Evolutionary conservation across 371 early-diverging fungal genomes (phyloP).

Genomic region (Furculomyces boomerangus): DNA sequence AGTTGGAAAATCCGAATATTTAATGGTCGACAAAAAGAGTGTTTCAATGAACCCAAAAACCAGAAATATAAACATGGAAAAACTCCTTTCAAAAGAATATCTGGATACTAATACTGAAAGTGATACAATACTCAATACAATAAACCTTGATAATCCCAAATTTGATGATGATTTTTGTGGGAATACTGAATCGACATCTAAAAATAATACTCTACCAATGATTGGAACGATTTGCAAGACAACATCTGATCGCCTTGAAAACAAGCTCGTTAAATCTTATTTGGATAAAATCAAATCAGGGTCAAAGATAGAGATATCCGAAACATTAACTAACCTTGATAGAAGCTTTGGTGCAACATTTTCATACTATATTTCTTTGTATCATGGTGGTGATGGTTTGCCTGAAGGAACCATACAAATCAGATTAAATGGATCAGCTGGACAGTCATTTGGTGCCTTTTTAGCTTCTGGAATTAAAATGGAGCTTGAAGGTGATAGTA

Average conservation of each 20-base stretch:
- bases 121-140: too few species aligned
- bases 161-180: too few species aligned
- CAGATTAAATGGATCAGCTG: slow-evolving; percentile 80
- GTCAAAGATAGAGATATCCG: slow-evolving; percentile 33
- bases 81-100: not conserved
- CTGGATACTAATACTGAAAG: too few species aligned
- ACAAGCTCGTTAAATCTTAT: slow-evolving; percentile 60
- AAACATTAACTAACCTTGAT: slow-evolving; percentile 79
- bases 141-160: too few species aligned
- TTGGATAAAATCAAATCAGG: slow-evolving; percentile 44
- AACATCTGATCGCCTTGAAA: slow-evolving; percentile 81
- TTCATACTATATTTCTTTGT: slow-evolving; percentile 68
- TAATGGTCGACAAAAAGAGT: slow-evolving; percentile 49
- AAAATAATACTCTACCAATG: too few species aligned
- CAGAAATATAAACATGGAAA: not conserved
- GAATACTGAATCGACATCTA: too few species aligned
- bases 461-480: slow-evolving; percentile 77
- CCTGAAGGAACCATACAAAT: slow-evolving; percentile 71
- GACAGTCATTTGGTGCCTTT: slow-evolving; percentile 92
- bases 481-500: slow-evolving; percentile 89
- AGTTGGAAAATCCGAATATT: slow-evolving; percentile 79
- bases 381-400: slow-evolving; percentile 66
- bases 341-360: slow-evolving; percentile 83
- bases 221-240: too few species aligned
- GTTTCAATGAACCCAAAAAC: not conserved